Evolutionary conservation across 176 grass and related monocot species (phyloP).

Genomic region (Rhynchospora breviuscula): DNA sequence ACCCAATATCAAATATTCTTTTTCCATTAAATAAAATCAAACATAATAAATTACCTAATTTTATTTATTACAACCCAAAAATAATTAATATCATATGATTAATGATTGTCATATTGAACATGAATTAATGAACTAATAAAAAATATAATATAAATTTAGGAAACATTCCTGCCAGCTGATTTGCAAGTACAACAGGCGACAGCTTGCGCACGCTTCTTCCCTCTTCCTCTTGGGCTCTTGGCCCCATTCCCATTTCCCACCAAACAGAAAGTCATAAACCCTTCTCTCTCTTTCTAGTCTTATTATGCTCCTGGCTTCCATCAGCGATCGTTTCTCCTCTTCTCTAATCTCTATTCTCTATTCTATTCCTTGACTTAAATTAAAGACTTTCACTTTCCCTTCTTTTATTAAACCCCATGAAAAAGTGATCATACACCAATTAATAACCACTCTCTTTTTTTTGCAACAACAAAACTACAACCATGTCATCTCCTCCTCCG

Average conservation of each 20-base stretch:
- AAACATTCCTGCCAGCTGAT: neutral
- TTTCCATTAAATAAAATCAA: neutral
- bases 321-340: neutral
- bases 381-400: neutral
- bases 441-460: too few relatives aligned
- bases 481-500: neutral
- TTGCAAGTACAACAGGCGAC: neutral
- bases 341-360: neutral
- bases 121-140: neutral
- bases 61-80: neutral
- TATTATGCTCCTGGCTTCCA: neutral
- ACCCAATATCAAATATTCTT: neutral
- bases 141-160: neutral
- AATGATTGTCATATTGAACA: neutral
- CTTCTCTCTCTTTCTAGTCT: neutral
- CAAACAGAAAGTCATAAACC: neutral
- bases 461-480: too few relatives aligned
- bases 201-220: neutral
- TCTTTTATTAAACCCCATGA: neutral
- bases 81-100: neutral
- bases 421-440: neutral
- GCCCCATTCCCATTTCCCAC: neutral
- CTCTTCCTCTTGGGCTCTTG: too few relatives aligned
- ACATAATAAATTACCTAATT: neutral
- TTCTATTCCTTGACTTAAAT: neutral